phyloP scores from a whole-genome alignment of 257 asterid genomes.

The Solanum paucissectum region DNA sequence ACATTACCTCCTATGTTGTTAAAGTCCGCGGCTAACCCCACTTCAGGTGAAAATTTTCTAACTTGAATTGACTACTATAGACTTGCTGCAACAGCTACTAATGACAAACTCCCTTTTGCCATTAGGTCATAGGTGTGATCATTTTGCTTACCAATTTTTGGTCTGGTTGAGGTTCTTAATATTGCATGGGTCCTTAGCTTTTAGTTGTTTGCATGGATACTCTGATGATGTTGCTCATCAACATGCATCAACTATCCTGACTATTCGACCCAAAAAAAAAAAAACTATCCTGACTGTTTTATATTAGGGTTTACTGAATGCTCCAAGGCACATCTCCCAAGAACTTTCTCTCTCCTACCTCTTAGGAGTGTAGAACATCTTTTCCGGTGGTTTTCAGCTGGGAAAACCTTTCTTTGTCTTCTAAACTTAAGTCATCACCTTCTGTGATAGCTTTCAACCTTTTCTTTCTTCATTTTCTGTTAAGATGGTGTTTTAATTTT shows the following conservation, averaged over 20 bases:
- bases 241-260: neutral
- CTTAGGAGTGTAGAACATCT: neutral
- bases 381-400: neutral
- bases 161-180: neutral
- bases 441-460: neutral
- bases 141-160: neutral
- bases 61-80: neutral
- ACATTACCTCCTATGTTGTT: neutral
- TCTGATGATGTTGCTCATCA: neutral
- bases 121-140: neutral
- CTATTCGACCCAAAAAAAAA: neutral
- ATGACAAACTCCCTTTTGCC: neutral
- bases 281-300: neutral
- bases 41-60: neutral
- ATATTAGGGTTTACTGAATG: neutral
- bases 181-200: neutral
- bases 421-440: neutral
- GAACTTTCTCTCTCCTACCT: neutral
- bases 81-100: neutral
- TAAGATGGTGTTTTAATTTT: neutral
- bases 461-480: neutral
- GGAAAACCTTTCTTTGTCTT: neutral
- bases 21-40: neutral
- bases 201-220: neutral
- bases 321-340: neutral